phyloP scores from a whole-genome alignment of 768 basidiomycete genomes.

The Collybiopsis confluens region DNA sequence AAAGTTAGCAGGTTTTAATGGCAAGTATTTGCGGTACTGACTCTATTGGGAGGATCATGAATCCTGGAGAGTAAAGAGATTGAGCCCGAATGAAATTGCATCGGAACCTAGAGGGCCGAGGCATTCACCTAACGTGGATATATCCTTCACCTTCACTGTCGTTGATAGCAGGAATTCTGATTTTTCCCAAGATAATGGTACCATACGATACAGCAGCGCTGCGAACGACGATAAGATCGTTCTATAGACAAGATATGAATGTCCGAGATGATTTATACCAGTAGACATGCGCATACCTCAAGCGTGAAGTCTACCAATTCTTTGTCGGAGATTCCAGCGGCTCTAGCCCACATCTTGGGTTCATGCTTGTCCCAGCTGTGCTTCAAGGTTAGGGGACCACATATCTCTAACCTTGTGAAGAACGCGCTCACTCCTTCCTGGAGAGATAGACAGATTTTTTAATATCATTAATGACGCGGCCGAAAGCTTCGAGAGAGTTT shows the following conservation, averaged over 20 bases:
- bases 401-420: neutral
- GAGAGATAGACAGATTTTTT: constrained; percentile 65
- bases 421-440: constrained; percentile 26
- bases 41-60: constrained; percentile 72
- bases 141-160: constrained; percentile 63
- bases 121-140: constrained; percentile 60
- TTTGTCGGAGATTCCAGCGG: constrained; percentile 43
- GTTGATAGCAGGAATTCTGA: constrained; percentile 62
- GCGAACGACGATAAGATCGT: constrained; percentile 41
- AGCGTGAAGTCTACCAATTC: constrained; percentile 51
- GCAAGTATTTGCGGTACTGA: constrained; percentile 22
- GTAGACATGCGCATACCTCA: constrained; percentile 27
- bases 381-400: neutral
- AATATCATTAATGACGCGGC: constrained; percentile 46
- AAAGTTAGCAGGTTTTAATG: neutral
- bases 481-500: constrained; percentile 66
- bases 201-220: constrained; percentile 64
- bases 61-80: constrained; percentile 39
- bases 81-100: too few relatives aligned
- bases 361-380: constrained; percentile 70
- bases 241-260: constrained; percentile 11
- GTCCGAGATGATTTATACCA: neutral
- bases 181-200: constrained; percentile 71
- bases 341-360: constrained; percentile 41
- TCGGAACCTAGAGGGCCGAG: constrained; percentile 10